A percentile compares a stretch with the other conserved stretches of the same genome.
Conservation (phyloP, 2,329 filamentous ascomycete species). For the Fusarium subtropicale region DNA sequence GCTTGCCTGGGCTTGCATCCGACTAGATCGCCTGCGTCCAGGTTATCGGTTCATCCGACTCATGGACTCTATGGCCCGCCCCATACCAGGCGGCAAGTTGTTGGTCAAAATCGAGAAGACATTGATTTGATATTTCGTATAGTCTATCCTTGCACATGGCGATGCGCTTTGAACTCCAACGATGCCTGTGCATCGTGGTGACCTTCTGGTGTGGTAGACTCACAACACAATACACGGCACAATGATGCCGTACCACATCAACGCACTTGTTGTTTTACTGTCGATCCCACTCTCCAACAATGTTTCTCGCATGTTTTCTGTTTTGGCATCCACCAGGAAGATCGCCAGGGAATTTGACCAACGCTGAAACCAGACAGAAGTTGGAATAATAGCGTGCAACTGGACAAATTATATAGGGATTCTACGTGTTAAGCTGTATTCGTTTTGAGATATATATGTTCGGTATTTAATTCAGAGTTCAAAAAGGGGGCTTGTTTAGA, state of each 20-base stretch:
- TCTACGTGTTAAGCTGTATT: background rate
- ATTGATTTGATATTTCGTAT: slow-evolving; percentile 49
- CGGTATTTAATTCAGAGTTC: background rate
- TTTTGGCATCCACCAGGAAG: background rate
- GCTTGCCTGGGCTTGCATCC: slow-evolving; percentile 69
- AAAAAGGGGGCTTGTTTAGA: slow-evolving; percentile 21
- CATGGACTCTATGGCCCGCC: slow-evolving; percentile 58
- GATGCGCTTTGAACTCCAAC: background rate
- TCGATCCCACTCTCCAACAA: background rate
- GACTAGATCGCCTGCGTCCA: slow-evolving; percentile 66
- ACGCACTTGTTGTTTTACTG: background rate
- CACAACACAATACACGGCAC: background rate
- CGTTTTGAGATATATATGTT: background rate
- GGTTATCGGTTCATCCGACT: slow-evolving; percentile 68
- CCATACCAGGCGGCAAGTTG: slow-evolving; percentile 60
- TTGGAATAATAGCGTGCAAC: background rate
- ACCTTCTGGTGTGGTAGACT: slow-evolving; percentile 10
- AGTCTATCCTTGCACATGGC: background rate
- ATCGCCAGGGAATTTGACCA: background rate
- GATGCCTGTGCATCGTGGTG: background rate
- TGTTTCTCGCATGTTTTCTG: background rate
- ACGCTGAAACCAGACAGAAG: background rate
- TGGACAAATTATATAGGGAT: background rate
- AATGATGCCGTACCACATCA: background rate
- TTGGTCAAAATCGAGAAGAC: slow-evolving; percentile 65